Base-by-base conservation (phyloP, 345 rosid species). In the Pistacia atlantica region DNA sequence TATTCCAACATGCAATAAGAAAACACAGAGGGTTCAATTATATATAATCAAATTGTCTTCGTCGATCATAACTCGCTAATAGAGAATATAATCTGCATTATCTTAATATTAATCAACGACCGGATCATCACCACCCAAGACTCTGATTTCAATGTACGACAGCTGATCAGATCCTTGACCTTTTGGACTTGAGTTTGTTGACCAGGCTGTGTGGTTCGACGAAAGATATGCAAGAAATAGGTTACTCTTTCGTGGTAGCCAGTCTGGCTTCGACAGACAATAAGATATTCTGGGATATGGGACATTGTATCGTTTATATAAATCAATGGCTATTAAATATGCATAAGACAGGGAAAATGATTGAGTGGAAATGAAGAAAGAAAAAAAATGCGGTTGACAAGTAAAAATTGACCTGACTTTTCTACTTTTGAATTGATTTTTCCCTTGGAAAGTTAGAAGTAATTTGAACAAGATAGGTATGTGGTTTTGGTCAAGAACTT, bases 251-350 rank as follows among this genome's bases (percentile, higher is more conserved):
- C 11, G 69, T 74, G 52, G 62, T 3, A 20, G 70, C 28, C 77
- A 74, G 70, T 35, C 69, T 64, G 77, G 49, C 45, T 33, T 72
- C 1, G 13, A 38, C 69, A 52, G 20, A 31, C 22, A 62, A 31
- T 35, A 65, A 33, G 49, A 74, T 64, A 46, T 35, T 48, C 0
- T 11, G 3, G 11, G 62, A 64, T 51, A 73, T 46, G 75, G 56
- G 45, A 16, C 38, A 20, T 5, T 2, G 35, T 33, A 1, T 71
- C 12, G 22, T 37, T 56, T 57, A 57, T 55, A 20, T 56, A 56
- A 57, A 71, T 8, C 3, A 16, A 11, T 17, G 16, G 11, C 33
- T 46, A 10, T 18, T 69, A 52, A 18, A 52, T 38, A 38, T 16
- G 14, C 46, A 54, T 3, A 69, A 54, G 28, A 69, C 25, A 2